Evolutionary conservation across 2,329 filamentous ascomycete genomes (phyloP).

Genomic region (Fusarium protoensiforme): DNA sequence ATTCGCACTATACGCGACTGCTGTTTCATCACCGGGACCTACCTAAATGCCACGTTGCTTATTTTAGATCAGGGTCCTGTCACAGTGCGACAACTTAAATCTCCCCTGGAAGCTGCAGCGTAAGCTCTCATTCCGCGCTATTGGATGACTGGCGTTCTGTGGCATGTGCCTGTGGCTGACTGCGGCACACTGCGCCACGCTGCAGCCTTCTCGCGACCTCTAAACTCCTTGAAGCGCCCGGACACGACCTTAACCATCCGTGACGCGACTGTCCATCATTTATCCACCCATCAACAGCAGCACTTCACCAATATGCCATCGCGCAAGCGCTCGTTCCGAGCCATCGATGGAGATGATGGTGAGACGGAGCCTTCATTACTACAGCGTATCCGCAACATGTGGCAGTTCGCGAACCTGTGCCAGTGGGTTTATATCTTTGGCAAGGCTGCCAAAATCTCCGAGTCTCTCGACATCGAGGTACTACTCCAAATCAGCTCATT

Average conservation of each 20-base stretch:
- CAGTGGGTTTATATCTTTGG: constrained; percentile 96
- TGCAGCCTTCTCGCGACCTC: constrained; percentile 33
- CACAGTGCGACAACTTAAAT: constrained; percentile 35
- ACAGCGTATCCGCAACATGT: constrained; percentile 83
- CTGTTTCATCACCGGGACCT: background rate
- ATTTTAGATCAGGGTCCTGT: constrained; percentile 35
- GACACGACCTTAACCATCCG: constrained; percentile 34
- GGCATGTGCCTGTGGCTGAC: constrained; percentile 43
- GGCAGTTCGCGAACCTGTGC: constrained; percentile 94
- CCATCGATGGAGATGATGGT: constrained; percentile 25
- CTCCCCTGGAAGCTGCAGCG: constrained; percentile 26
- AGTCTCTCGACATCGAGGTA: constrained; percentile 92
- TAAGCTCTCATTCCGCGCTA: constrained; percentile 18
- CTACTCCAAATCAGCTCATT: constrained; percentile 12
- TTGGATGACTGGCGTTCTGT: constrained; percentile 10
- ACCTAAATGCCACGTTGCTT: constrained; percentile 24
- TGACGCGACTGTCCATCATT: constrained; percentile 39
- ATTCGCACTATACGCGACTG: constrained; percentile 32
- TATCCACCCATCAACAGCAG: constrained; percentile 25
- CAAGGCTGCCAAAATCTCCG: constrained; percentile 87
- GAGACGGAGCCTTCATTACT: constrained; percentile 51
- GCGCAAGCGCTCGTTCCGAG: constrained; percentile 41
- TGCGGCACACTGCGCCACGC: constrained; percentile 42
- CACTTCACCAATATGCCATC: constrained; percentile 39
- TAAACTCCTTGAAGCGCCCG: constrained; percentile 16